phyloP scores from a whole-genome alignment of 1,284 basidiomycete genomes.

The Ustilago tritici region DNA sequence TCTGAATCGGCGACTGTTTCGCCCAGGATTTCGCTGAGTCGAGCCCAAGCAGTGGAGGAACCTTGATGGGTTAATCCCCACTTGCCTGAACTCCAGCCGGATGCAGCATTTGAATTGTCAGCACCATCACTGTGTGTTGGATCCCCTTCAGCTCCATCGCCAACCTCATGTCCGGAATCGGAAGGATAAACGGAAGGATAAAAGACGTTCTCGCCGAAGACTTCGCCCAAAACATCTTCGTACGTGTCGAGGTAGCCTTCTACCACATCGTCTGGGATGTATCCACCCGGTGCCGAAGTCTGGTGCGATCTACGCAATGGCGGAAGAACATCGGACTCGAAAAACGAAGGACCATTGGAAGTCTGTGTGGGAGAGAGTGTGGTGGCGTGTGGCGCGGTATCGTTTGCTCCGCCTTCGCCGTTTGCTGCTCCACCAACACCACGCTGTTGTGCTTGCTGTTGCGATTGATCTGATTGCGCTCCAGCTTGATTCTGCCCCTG shows the following conservation, averaged over 20 bases:
- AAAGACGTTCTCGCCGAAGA: conserved; percentile 69
- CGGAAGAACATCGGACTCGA: conserved; percentile 73
- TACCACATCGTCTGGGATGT: conserved; percentile 72
- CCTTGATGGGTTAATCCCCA: conserved; percentile 61
- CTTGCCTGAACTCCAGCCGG: conserved; percentile 57
- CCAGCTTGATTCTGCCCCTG: background rate
- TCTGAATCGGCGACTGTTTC: conserved; percentile 30
- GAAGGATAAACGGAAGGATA: conserved; percentile 40
- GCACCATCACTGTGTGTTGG: conserved; percentile 9
- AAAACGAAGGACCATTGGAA: conserved; percentile 50
- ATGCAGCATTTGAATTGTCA: conserved; percentile 10
- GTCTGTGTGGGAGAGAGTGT: conserved; percentile 34
- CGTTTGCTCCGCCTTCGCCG: conserved; percentile 1
- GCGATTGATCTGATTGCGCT: conserved; percentile 4
- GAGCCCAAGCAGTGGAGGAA: conserved; percentile 61
- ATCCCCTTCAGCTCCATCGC: conserved; percentile 9
- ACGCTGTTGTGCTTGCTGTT: conserved; percentile 19
- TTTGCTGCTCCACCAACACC: conserved; percentile 14
- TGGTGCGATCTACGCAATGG: conserved; percentile 69
- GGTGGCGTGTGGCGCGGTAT: conserved; percentile 23
- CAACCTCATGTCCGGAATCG: conserved; percentile 12
- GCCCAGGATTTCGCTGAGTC: conserved; percentile 63
- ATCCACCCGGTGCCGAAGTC: conserved; percentile 69
- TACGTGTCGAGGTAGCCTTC: conserved; percentile 74
- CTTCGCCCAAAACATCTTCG: conserved; percentile 73